Percentiles rank a stretch among this genome's conserved stretches.
phyloP scores from a whole-genome alignment of 2,329 filamentous ascomycete species.

The Ascochyta rabiei region DNA sequence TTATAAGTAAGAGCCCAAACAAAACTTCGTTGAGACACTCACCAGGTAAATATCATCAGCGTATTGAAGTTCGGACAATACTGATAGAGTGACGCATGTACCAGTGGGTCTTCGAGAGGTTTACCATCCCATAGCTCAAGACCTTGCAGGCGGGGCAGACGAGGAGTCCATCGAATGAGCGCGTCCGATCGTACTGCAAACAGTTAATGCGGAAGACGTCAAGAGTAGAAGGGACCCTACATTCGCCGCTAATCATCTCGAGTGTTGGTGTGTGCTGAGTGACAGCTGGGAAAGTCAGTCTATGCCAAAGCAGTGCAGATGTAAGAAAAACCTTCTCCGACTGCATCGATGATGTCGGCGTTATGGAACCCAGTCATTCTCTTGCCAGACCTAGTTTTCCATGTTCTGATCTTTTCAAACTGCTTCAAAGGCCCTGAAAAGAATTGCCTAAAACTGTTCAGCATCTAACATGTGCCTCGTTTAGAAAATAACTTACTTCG shows the following conservation, averaged over 20 bases:
- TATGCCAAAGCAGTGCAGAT: neutral
- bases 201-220: slow-evolving; percentile 12
- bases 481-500: slow-evolving; percentile 51
- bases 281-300: slow-evolving; percentile 46
- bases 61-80: slow-evolving; percentile 67
- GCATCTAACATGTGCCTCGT: neutral
- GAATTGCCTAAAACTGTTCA: slow-evolving; percentile 52
- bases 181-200: slow-evolving; percentile 55
- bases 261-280: slow-evolving; percentile 59
- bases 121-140: slow-evolving; percentile 68
- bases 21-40: slow-evolving; percentile 2
- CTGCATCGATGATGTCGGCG: slow-evolving; percentile 52
- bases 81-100: slow-evolving; percentile 59
- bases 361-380: slow-evolving; percentile 48
- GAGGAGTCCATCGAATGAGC: slow-evolving; percentile 64
- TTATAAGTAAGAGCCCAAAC: slow-evolving; percentile 15
- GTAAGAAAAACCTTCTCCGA: slow-evolving; percentile 54
- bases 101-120: slow-evolving; percentile 61
- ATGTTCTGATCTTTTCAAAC: slow-evolving; percentile 47
- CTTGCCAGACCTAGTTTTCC: slow-evolving; percentile 33
- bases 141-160: slow-evolving; percentile 62
- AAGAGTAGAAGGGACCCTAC: slow-evolving; percentile 36
- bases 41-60: slow-evolving; percentile 64
- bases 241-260: slow-evolving; percentile 63
- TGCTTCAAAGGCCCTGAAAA: slow-evolving; percentile 56